Base-by-base conservation (phyloP, 768 basidiomycete species). In the Kwoniella newhampshirensis region DNA sequence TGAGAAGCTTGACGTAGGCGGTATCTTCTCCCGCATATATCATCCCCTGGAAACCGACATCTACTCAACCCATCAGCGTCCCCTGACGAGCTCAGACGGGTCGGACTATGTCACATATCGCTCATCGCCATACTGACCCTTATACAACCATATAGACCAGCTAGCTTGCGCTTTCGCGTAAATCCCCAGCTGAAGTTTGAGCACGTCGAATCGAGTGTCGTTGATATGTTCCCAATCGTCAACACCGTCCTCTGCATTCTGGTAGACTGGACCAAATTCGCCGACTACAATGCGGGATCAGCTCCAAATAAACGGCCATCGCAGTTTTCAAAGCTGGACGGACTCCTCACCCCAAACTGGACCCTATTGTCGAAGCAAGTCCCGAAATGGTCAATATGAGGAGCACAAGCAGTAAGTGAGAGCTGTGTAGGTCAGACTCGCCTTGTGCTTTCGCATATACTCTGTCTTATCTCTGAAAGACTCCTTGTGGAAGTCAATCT, bases 91-190 rank as follows among this genome's bases (percentile, higher is more conserved):
- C 7, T 18, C 23, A 43, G 23, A 43, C 41, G 23, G 7, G 7
- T 8, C 7, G n/a, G 7, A 18, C 7, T 43, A 8, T 7, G 18
- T 43, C 41, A 18, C n/a, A 43, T 17, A 17, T 8, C n/a, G n/a
- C 41, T 43, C 7, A 7, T 30, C 21, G 25, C 27, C 43, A 18
- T 12, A 44, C 59, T 36, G 35, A 64, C 66, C 71, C 87, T 91
- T 77, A 82, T 87, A 91, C 18, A 89, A 77, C 89, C 89, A 91
- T 78, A 90, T 91, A 0, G 86, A 85, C 88, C 87, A 89, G 17
- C 51, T 53, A 3, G 66, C 54, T 49, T 75, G 50, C 37, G 83
- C 84, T 77, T 84, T 69, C 66, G 83, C 81, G 76, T 90, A 90
- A 55, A 90, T 83, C 36, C 78, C 78, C 20, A 91, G 78, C 68